Evolutionary conservation across 2,329 filamentous ascomycete genomes (phyloP), one percentile per base, ranked within the genome.

Genomic region (Lithohypha guttulata): DNA sequence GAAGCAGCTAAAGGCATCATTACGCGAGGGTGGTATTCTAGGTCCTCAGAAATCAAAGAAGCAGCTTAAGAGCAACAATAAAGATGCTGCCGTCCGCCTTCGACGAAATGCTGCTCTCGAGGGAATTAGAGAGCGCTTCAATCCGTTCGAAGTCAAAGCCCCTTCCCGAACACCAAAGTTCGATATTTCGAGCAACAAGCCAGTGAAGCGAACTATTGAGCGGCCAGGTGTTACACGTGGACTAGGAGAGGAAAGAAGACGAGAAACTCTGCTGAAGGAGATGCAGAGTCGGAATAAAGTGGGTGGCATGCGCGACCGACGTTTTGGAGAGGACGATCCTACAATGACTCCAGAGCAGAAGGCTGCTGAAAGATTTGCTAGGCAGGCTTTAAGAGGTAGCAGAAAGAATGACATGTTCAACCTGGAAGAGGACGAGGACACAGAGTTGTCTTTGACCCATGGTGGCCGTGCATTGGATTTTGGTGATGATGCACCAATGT

Each of bases 21-120:
- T 98, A 32, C 75, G 79, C 46, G 86, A 95, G 42, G 84, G 89
- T 56, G 91, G 91, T 39, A 79, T 98, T 36, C 79, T 87, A 28
- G 85, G 87, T 1, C 86, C 86, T 4, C 87, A 93, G 53, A 80
- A 94, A 55, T 95, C 87, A 6, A 96, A 96, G 57, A 96, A 95
- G 64, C 83, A 93, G 59, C 86, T 84, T 59, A 83, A 84, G 54
- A 77, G 81, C 56, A 71, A 74, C 55, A 75, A 71, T 39, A 77
- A 79, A 59, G 72, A 70, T 46, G 75, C 73, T 51, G 79, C 89
- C 54, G 83, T 85, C 61, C 79, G 84, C 44, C 71, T 84, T 18
- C 77, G 85, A 58, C 77, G 81, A 55, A 75, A 81, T 55, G 79
- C 77, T 41, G 84, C 86, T 11, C 70, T 98, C 46, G 78, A 83